Percentiles rank a stretch among this genome's conserved stretches.
phyloP scores from a whole-genome alignment of 2,329 filamentous ascomycete species.

The Paraconiothyrium brasiliense region DNA sequence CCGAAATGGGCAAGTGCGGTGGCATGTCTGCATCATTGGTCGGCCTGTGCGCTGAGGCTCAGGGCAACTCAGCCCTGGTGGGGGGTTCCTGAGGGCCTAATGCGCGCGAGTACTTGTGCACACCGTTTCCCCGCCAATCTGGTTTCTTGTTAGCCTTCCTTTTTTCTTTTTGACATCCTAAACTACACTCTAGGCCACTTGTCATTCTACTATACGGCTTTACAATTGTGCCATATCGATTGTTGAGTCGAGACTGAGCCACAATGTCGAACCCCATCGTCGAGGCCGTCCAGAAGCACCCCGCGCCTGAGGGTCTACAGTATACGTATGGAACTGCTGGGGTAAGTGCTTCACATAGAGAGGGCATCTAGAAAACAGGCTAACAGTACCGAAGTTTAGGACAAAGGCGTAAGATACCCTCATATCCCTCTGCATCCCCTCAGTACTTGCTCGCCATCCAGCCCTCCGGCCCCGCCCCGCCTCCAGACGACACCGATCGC shows the following conservation, averaged over 20 bases:
- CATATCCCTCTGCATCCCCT: too few species aligned
- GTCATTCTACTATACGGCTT: too few species aligned
- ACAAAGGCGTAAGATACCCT: slow-evolving; percentile 69
- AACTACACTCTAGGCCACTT: too few species aligned
- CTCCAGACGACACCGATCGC: neutral
- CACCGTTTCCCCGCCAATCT: slow-evolving; percentile 16
- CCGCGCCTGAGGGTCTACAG: slow-evolving; percentile 46
- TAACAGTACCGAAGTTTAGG: slow-evolving; percentile 63
- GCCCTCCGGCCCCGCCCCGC: slow-evolving; percentile 21
- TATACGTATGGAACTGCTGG: slow-evolving; percentile 55
- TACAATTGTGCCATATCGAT: neutral
- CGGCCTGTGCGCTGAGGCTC: neutral
- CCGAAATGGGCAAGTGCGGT: slow-evolving; percentile 30
- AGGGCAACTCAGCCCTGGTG: slow-evolving; percentile 5
- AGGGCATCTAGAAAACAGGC: neutral
- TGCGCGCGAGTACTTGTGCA: slow-evolving; percentile 7
- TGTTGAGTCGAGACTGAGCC: slow-evolving; percentile 10
- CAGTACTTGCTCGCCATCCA: too few species aligned
- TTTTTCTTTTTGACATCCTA: slow-evolving; percentile 7
- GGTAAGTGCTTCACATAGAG: slow-evolving; percentile 55
- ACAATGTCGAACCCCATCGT: slow-evolving; percentile 45
- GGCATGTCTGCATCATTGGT: slow-evolving; percentile 8
- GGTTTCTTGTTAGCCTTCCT: slow-evolving; percentile 3
- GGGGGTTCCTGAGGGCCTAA: neutral
- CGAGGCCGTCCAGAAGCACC: slow-evolving; percentile 46